Conservation (phyloP, 306 rosid species). For the Lathyrus oleraceus region DNA sequence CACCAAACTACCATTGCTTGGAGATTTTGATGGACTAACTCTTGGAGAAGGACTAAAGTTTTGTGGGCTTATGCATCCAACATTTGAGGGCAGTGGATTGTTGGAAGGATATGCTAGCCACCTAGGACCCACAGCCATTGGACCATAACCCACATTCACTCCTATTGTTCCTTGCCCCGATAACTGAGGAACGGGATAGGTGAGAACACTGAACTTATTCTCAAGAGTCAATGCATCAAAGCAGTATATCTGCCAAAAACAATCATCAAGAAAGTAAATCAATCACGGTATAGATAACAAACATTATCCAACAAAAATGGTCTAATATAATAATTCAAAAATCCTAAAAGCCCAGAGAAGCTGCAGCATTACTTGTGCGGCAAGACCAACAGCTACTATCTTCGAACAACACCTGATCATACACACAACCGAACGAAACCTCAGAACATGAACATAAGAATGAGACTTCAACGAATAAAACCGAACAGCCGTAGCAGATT, state of each 20-base stretch:
- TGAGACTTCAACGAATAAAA: slow-evolving; percentile 83
- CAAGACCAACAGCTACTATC: slow-evolving; percentile 87
- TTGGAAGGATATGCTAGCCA: slow-evolving; percentile 92
- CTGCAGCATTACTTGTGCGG: slow-evolving; percentile 72
- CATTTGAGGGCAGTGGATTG: slow-evolving; percentile 59
- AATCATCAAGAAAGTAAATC: slow-evolving; percentile 34
- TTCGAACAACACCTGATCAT: slow-evolving; percentile 90
- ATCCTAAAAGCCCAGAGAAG: slow-evolving; percentile 24
- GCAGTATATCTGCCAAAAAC: slow-evolving; percentile 78
- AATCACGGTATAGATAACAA: slow-evolving; percentile 1
- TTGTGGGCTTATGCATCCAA: slow-evolving; percentile 78
- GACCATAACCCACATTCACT: slow-evolving; percentile 87
- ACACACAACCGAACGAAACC: slow-evolving; percentile 75
- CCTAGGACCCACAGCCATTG: slow-evolving; percentile 96
- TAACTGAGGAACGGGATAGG: slow-evolving; percentile 83
- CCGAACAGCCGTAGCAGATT: slow-evolving; percentile 73
- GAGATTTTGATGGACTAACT: slow-evolving; percentile 78
- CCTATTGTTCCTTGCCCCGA: slow-evolving; percentile 66
- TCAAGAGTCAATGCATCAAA: slow-evolving; percentile 79
- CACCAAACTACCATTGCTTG: slow-evolving; percentile 59
- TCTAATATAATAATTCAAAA: slow-evolving; percentile 8
- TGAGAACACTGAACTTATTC: slow-evolving; percentile 77
- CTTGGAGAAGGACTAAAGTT: slow-evolving; percentile 62
- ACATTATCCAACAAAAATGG: slow-evolving; percentile 24
- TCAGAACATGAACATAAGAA: slow-evolving; percentile 75